phyloP scores from a whole-genome alignment of 768 basidiomycete species.

The Sutorius australiensis region DNA sequence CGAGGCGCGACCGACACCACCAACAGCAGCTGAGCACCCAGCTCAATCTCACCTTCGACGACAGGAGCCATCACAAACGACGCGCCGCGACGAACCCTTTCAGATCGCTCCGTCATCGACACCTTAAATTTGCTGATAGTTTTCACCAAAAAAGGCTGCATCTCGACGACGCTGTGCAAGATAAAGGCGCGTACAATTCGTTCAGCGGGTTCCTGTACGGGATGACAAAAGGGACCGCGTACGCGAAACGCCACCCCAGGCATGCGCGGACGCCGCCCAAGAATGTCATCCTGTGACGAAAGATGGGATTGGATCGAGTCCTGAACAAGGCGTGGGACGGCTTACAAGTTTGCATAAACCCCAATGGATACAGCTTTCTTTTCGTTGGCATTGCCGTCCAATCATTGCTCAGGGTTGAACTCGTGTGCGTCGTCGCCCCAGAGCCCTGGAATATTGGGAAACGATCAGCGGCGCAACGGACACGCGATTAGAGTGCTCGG shows the following conservation, averaged over 20 bases:
- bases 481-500: not conserved
- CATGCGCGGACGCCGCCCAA: slow-evolving; percentile 21
- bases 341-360: slow-evolving; percentile 29
- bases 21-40: slow-evolving; percentile 34
- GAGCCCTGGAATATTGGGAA: slow-evolving; percentile 23
- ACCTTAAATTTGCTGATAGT: slow-evolving; percentile 54
- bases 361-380: slow-evolving; percentile 24
- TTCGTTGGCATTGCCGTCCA: slow-evolving; percentile 15
- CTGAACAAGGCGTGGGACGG: not conserved
- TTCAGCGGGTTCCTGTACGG: not conserved
- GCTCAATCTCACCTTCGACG: slow-evolving; percentile 27
- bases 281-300: slow-evolving; percentile 29
- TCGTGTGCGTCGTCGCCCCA: slow-evolving; percentile 32
- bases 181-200: not conserved
- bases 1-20: slow-evolving; percentile 17
- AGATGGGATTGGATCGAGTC: not conserved
- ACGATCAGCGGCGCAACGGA: not conserved
- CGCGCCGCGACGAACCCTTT: slow-evolving; percentile 28
- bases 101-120: slow-evolving; percentile 26
- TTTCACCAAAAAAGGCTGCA: slow-evolving; percentile 59
- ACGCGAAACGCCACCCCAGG: slow-evolving; percentile 35
- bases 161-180: slow-evolving; percentile 39
- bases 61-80: slow-evolving; percentile 32
- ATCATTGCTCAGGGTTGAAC: slow-evolving; percentile 31
- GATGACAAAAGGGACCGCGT: not conserved